A percentile compares a stretch with the other conserved stretches of the same genome.
These are phyloP conservation scores for Aureobasidium namibiae DNA, from an alignment of 2,329 filamentous ascomycete genomes.

Conservation along the genomic window DNA sequence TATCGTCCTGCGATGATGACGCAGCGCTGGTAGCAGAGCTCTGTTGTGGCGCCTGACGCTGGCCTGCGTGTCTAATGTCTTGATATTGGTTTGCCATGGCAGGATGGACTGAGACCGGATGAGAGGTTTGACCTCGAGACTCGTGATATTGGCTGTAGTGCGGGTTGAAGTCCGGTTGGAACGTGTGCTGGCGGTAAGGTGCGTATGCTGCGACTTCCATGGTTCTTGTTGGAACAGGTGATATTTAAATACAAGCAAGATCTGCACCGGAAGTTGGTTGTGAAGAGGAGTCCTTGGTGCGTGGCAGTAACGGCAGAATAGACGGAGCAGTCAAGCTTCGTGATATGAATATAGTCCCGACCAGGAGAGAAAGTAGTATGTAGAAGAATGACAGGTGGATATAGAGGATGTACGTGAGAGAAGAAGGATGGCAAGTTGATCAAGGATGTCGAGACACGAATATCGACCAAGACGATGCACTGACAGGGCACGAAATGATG, in stretches of 20 bases:
- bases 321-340: neutral
- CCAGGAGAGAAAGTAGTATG: neutral
- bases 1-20: constrained; percentile 46
- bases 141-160: constrained; percentile 15
- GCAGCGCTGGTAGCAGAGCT: neutral
- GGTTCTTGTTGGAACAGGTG: neutral
- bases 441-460: neutral
- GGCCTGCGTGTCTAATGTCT: constrained; percentile 1
- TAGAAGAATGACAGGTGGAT: neutral
- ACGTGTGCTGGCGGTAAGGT: constrained; percentile 12
- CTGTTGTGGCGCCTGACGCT: neutral
- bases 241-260: neutral
- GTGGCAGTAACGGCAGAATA: neutral
- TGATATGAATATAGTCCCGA: neutral
- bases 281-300: neutral
- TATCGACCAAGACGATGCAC: constrained; percentile 6
- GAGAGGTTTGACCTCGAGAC: constrained; percentile 11
- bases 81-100: constrained; percentile 11
- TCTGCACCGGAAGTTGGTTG: neutral
- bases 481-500: constrained; percentile 15
- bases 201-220: constrained; percentile 17
- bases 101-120: constrained; percentile 7
- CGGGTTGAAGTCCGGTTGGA: constrained; percentile 11
- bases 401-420: neutral
- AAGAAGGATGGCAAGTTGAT: constrained; percentile 1